Evolutionary conservation across 805 yeast genomes (phyloP).

Genomic region (Yueomyces sp.): DNA sequence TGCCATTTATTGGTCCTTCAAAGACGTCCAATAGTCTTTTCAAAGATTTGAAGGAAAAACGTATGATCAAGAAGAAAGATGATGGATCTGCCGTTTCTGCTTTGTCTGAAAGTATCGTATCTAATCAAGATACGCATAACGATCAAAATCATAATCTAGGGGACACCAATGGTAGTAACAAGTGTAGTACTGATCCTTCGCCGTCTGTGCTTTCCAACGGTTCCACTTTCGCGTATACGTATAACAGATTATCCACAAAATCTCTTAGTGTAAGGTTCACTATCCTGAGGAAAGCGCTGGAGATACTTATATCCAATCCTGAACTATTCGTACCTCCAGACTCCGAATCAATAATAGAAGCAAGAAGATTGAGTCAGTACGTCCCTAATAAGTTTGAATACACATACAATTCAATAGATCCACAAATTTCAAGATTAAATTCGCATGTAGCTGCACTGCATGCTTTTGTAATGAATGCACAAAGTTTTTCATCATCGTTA

Average conservation of each 20-base stretch:
- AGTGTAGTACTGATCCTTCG: not conserved
- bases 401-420: not conserved
- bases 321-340: slow-evolving; percentile 10
- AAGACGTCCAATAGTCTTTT: slow-evolving; percentile 15
- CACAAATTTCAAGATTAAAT: not conserved
- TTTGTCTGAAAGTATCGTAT: too few relatives aligned
- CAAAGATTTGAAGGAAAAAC: slow-evolving; percentile 16
- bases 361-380: slow-evolving; percentile 3
- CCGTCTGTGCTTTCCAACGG: slow-evolving; percentile 43
- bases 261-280: slow-evolving; percentile 61
- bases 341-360: not conserved
- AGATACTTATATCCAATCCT: slow-evolving; percentile 54
- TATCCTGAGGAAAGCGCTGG: slow-evolving; percentile 59
- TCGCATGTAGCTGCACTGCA: slow-evolving; percentile 16
- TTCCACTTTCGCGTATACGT: slow-evolving; percentile 71
- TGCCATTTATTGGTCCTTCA: slow-evolving; percentile 24
- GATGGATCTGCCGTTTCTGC: too few relatives aligned
- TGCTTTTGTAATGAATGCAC: slow-evolving; percentile 16
- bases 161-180: not conserved
- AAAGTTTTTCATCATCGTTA: not conserved
- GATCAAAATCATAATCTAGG: too few relatives aligned
- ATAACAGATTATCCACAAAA: slow-evolving; percentile 67
- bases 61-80: slow-evolving; percentile 4
- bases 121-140: too few relatives aligned
- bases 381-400: not conserved